Evolutionary conservation across 2,329 filamentous ascomycete genomes (phyloP), one percentile per base, ranked within the genome.

Genomic region (Fusarium buxicola): DNA sequence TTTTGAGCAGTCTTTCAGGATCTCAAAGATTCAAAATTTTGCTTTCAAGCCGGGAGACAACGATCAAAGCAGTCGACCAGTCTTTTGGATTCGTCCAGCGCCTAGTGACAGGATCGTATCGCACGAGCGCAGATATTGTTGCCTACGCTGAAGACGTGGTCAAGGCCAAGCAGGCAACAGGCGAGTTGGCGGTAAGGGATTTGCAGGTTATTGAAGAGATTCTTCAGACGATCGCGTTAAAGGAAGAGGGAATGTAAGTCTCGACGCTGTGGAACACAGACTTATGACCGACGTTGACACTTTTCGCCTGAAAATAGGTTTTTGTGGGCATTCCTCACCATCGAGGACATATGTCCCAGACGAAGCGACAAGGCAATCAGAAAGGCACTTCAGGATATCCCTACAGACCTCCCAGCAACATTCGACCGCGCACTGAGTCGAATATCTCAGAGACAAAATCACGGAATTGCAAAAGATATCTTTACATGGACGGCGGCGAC

Each of bases 241-340:
- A 56, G 8, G 56, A 60, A n/a, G 11, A 56, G n/a, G 59, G 59
- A 18, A 63, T 60, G 59, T 63, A 21, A 56, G 59, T 47, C 13
- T 12, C 6, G 8, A 12, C 6, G 3, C 10, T 39, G 5, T 13
- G 18, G 2, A 39, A 8, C 8, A 8, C 8, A 18, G 6, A 9
- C 32, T 16, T 16, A 8, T 15, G 32, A 15, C 11, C 8, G 11
- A 18, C 11, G 15, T n/a, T 12, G 1, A 12, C 1, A 4, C 1
- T 1, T 6, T 9, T 9, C 3, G 11, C 8, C n/a, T n/a, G 16
- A 21, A 15, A 16, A 2, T 8, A 65, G 65, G 63, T 66, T 67
- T 6, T 5, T 66, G 0, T 66, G 63, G 65, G 60, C 28, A 1
- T 62, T 47, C 12, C 44, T 67, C 1, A 18, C 18, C 0, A 58